Conservation (phyloP, 352 stramenopile species). For the Phytophthora quininea region DNA sequence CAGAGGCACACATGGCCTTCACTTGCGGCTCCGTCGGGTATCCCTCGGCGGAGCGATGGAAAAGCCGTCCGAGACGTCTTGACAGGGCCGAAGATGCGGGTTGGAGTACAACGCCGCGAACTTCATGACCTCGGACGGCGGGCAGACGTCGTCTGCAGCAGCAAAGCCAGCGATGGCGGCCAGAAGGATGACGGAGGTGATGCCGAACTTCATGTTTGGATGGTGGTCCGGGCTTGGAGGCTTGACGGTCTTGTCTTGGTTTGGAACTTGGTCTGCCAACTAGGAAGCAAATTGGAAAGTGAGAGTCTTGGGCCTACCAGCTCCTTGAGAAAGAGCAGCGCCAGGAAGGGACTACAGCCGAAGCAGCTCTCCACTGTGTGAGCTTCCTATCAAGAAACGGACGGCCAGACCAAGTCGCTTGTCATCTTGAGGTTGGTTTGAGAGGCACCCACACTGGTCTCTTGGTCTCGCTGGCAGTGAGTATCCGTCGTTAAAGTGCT, state of each 20-base stretch:
- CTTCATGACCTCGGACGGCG: conserved; percentile 26
- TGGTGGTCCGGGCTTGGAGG: neutral
- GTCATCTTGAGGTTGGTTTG: too few species aligned
- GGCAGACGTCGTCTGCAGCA: conserved; percentile 32
- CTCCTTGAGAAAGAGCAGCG: too few species aligned
- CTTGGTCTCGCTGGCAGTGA: too few species aligned
- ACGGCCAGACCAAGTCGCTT: too few species aligned
- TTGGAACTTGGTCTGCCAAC: conserved; percentile 11
- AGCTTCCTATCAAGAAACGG: too few species aligned
- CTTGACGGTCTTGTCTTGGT: conserved; percentile 6
- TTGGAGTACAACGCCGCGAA: conserved; percentile 35
- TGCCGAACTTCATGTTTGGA: conserved; percentile 21
- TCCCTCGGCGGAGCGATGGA: conserved; percentile 18
- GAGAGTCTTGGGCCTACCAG: conserved; percentile 1
- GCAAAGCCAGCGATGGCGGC: conserved; percentile 2
- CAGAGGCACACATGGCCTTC: conserved; percentile 30
- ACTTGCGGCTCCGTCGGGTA: conserved; percentile 31
- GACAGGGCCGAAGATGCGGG: conserved; percentile 32
- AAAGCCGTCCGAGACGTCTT: conserved; percentile 30
- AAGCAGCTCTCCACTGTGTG: too few species aligned
- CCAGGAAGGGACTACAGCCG: too few species aligned
- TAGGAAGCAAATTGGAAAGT: conserved; percentile 40
- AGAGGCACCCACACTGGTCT: too few species aligned
- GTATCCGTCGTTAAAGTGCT: too few species aligned
- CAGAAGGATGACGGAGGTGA: conserved; percentile 25